These are phyloP conservation scores for Heterobasidion parviporum DNA, from an alignment of 1,284 basidiomycete species.

Conservation along the genomic window DNA sequence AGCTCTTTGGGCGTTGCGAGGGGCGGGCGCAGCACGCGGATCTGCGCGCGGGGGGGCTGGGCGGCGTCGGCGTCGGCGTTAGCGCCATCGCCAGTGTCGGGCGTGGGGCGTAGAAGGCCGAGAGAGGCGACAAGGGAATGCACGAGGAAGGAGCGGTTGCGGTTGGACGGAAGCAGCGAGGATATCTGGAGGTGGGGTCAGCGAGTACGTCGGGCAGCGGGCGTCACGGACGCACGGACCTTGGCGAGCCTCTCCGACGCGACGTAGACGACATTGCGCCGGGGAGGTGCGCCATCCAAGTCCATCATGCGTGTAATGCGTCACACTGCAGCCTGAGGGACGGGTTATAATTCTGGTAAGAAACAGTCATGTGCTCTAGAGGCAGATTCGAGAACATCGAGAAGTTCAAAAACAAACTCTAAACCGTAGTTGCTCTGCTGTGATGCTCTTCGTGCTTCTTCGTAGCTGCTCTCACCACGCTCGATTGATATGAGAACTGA, in stretches of 20 bases:
- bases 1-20: slow-evolving; percentile 45
- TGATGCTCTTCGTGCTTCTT: no score
- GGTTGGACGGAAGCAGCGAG: slow-evolving; percentile 76
- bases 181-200: slow-evolving; percentile 33
- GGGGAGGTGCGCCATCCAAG: neutral
- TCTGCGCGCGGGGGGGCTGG: neutral
- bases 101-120: slow-evolving; percentile 35
- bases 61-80: slow-evolving; percentile 3
- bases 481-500: no score
- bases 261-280: neutral
- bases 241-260: neutral
- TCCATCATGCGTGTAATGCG: no score
- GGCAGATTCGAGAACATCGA: no score
- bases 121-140: slow-evolving; percentile 63
- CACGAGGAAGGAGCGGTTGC: slow-evolving; percentile 70
- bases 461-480: no score
- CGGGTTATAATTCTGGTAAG: no score
- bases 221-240: neutral
- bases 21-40: slow-evolving; percentile 44
- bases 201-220: no score
- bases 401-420: no score
- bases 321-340: no score
- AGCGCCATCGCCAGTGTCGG: slow-evolving; percentile 15
- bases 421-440: no score
- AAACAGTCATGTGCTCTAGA: no score